Conservation (phyloP, 441 rosid genomes). For the Pelargonium citronellum region DNA sequence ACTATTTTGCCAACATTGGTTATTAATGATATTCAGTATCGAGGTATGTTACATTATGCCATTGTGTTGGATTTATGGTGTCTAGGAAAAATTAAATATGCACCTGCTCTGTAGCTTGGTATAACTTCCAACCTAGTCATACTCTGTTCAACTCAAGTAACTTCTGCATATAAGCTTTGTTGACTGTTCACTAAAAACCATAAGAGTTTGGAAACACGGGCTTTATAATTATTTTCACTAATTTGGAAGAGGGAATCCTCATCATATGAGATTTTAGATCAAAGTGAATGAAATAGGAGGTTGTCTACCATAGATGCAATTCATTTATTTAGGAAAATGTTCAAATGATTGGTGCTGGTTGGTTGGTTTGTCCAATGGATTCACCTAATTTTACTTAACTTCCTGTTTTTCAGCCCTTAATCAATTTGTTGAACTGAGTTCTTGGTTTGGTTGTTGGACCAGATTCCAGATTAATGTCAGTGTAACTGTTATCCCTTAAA, state of each 20-base stretch:
- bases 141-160: no score
- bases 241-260: not conserved
- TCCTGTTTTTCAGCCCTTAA: not conserved
- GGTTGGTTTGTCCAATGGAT: not conserved
- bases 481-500: not conserved
- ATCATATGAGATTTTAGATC: not conserved
- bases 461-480: not conserved
- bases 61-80: no score
- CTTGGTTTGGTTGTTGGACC: not conserved
- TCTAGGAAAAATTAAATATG: not conserved
- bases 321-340: not conserved
- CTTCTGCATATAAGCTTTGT: no score
- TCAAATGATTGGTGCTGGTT: not conserved
- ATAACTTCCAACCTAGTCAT: not conserved
- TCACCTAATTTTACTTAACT: not conserved
- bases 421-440: not conserved
- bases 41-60: conserved; percentile 46
- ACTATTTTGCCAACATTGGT: conserved; percentile 98
- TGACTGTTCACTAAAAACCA: no score
- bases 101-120: not conserved
- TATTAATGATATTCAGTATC: conserved; percentile 87
- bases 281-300: not conserved
- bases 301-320: not conserved
- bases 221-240: not conserved
- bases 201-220: no score